Percentiles rank a stretch among this genome's conserved stretches.
Conservation (phyloP, 768 basidiomycete genomes). For the Amanita jacksonii region DNA sequence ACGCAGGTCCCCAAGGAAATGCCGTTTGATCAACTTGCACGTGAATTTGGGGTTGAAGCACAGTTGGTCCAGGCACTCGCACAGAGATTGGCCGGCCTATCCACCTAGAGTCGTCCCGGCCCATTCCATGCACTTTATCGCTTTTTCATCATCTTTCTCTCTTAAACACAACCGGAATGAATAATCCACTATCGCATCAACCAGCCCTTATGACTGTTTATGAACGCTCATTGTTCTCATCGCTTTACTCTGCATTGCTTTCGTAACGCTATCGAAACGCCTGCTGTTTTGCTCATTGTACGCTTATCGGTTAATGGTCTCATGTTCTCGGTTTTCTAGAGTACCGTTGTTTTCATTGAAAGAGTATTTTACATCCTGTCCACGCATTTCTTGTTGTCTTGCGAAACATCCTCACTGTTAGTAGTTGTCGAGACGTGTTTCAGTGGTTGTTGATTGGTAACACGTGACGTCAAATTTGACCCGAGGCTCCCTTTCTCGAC, state of each 20-base stretch:
- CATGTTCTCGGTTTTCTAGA: neutral
- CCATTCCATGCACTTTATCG: neutral
- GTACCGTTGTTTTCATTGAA: neutral
- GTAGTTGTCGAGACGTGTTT: neutral
- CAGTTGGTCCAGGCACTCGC: slow-evolving; percentile 59
- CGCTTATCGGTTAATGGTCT: neutral
- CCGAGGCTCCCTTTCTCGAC: slow-evolving; percentile 2
- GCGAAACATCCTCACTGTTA: neutral
- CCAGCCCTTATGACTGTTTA: neutral
- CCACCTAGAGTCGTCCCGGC: slow-evolving; percentile 5
- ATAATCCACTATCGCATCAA: neutral
- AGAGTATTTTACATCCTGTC: neutral
- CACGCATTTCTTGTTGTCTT: slow-evolving; percentile 7
- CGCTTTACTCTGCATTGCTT: neutral
- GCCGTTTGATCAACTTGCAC: slow-evolving; percentile 41
- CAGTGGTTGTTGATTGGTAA: slow-evolving; percentile 1
- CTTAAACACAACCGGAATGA: neutral
- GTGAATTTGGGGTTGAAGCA: slow-evolving; percentile 67
- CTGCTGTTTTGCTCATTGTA: slow-evolving; percentile 1
- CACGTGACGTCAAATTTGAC: slow-evolving; percentile 9
- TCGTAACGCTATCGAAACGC: neutral
- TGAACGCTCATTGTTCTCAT: slow-evolving; percentile 4
- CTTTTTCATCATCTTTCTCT: neutral
- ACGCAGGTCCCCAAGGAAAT: neutral
- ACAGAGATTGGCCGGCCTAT: slow-evolving; percentile 37